Conservation (phyloP, 208 protist genomes). For the Kentomonas sorsogonicus region DNA sequence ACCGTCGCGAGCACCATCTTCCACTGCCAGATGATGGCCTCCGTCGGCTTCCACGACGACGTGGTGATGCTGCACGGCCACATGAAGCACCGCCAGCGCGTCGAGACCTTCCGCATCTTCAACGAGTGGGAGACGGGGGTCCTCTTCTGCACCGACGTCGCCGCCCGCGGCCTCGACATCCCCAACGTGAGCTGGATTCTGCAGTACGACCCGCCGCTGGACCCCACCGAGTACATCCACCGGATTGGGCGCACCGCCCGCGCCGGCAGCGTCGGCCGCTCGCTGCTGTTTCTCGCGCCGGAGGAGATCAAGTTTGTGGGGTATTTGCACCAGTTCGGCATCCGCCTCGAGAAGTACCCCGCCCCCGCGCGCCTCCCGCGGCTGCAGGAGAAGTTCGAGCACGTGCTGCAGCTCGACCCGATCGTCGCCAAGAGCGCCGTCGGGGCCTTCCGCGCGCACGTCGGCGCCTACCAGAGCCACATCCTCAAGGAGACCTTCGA, state of each 20-base stretch:
- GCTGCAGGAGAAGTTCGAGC: slow-evolving; percentile 84
- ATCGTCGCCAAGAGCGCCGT: slow-evolving; percentile 89
- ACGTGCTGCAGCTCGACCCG: slow-evolving; percentile 82
- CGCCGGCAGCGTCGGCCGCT: slow-evolving; percentile 87
- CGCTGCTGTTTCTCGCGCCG: slow-evolving; percentile 91
- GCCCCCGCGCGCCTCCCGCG: slow-evolving; percentile 60
- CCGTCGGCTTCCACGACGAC: slow-evolving; percentile 96
- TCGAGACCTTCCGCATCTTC: slow-evolving; percentile 88
- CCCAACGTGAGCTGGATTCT: slow-evolving; percentile 96
- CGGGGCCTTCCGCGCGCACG: slow-evolving; percentile 86
- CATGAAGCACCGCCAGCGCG: slow-evolving; percentile 93
- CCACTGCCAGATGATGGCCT: slow-evolving; percentile 98
- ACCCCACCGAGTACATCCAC: slow-evolving; percentile 95
- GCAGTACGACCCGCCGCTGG: slow-evolving; percentile 96
- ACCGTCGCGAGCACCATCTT: slow-evolving; percentile 96
- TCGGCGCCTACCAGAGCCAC: slow-evolving; percentile 93
- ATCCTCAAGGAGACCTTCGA: slow-evolving; percentile 92
- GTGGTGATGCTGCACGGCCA: slow-evolving; percentile 95
- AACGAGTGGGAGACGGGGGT: slow-evolving; percentile 80
- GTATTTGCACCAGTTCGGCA: slow-evolving; percentile 81
- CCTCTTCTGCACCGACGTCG: slow-evolving; percentile 94
- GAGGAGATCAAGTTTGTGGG: slow-evolving; percentile 86
- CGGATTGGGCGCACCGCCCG: slow-evolving; percentile 95
- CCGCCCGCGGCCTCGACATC: slow-evolving; percentile 94
- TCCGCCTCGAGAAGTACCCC: slow-evolving; percentile 69